Evolutionary conservation across 1,139 yeast genomes (phyloP).

Genomic region (Meyerozyma elateridarum): DNA sequence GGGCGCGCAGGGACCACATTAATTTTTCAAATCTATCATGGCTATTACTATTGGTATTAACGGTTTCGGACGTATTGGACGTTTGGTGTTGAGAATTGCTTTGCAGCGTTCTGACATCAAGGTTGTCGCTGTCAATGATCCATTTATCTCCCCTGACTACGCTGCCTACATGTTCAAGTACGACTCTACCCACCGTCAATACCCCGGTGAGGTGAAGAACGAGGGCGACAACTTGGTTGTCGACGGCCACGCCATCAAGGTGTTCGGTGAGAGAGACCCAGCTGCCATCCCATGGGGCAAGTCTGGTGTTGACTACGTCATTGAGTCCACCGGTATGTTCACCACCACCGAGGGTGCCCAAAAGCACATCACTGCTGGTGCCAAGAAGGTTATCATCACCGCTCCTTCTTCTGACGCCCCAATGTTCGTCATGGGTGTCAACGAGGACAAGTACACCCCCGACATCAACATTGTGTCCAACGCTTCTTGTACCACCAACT

Average conservation of each 20-base stretch:
- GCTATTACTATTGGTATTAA: slow-evolving; percentile 60
- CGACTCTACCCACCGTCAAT: slow-evolving; percentile 82
- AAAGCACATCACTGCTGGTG: slow-evolving; percentile 80
- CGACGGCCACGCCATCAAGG: slow-evolving; percentile 64
- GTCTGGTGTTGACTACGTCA: slow-evolving; percentile 70
- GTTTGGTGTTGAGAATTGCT: slow-evolving; percentile 80
- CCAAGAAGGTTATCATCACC: slow-evolving; percentile 84
- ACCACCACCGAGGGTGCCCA: slow-evolving; percentile 73
- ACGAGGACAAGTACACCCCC: slow-evolving; percentile 65
- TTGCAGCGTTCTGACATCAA: slow-evolving; percentile 63
- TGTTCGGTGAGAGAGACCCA: slow-evolving; percentile 78
- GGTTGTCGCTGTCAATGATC: slow-evolving; percentile 80
- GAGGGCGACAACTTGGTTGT: slow-evolving; percentile 56
- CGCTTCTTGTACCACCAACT: slow-evolving; percentile 89
- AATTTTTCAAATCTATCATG: too few relatives aligned
- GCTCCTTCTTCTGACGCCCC: slow-evolving; percentile 89
- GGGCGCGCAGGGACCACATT: too few relatives aligned
- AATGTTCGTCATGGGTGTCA: slow-evolving; percentile 85
- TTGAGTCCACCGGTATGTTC: slow-evolving; percentile 89
- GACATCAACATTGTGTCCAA: slow-evolving; percentile 72
- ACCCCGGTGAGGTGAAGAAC: slow-evolving; percentile 60
- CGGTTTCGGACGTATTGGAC: slow-evolving; percentile 90
- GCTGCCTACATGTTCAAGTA: slow-evolving; percentile 88
- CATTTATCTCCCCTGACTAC: slow-evolving; percentile 77
- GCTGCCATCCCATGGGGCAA: slow-evolving; percentile 79